Evolutionary conservation across 306 rosid species (phyloP), one percentile per base, ranked within the genome.

Genomic region (Alnus rubra): DNA sequence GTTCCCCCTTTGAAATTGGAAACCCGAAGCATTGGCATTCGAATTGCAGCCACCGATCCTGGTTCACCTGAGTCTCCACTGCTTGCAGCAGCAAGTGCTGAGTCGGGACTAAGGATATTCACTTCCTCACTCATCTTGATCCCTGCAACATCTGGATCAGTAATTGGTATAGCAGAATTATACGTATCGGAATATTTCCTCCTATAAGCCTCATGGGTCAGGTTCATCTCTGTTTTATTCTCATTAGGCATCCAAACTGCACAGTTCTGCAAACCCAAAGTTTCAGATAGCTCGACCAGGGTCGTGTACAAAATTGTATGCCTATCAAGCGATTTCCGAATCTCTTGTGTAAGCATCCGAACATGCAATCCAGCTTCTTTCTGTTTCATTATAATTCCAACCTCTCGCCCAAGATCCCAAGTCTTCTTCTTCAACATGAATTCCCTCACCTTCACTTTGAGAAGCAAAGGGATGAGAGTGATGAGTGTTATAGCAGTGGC

Each of bases 201-300:
- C 42, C 88, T 89, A 53, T 91, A 87, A 87, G 92, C 82, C 79
- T 96, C 90, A 74, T 91, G 97, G 76, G 92, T 96, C 84, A 96
- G 87, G 80, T 89, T 87, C 99, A 96, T 88, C 86, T 88, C 92
- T 13, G 97, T 89, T 80, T 84, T 93, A 39, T 81, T 88, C 76
- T 84, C 98, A 85, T 93, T 89, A 30, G 99, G 97, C 99, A 96
- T 96, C 99, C 99, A 96, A 79, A 96, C 98, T 23, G 98, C 92
- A 87, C 97, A 96, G 81, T 93, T 89, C 64, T 96, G 98, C 92
- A 96, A 84, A 51, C 96, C 96, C 72, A 96, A 84, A 11, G 96
- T 90, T 77, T 93, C 87, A 13, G 99, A 96, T n/a, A 96, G 87
- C 88, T 96, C 99, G 54, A 86, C 90, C 78, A 96, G 89, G 58